Percentiles rank a stretch among this genome's conserved stretches.
These are phyloP conservation scores for Persicaria maculosa DNA, from an alignment of 148 eudicot species.

Conservation along the genomic window DNA sequence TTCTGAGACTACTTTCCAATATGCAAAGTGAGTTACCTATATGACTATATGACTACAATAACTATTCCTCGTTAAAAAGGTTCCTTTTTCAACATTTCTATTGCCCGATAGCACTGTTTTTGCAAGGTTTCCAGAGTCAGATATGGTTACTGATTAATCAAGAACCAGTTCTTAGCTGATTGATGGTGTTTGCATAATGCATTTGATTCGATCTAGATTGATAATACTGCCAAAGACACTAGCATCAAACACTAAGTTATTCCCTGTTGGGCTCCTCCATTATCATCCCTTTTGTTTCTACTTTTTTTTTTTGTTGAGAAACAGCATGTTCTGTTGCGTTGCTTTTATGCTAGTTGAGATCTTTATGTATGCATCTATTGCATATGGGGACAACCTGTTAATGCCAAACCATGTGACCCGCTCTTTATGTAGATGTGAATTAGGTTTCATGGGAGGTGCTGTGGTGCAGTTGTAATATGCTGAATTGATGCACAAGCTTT, in stretches of 20 bases:
- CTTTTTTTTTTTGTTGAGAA: neutral
- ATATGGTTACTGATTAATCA: neutral
- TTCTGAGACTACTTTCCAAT: conserved; percentile 12
- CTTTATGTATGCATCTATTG: neutral
- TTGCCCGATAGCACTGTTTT: neutral
- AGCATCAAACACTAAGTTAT: neutral
- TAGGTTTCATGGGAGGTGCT: neutral
- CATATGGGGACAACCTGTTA: conserved; percentile 10
- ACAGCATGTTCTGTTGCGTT: neutral
- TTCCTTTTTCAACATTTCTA: neutral
- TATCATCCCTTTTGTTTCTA: neutral
- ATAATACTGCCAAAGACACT: neutral
- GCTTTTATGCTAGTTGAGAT: neutral
- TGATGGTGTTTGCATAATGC: neutral
- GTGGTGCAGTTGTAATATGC: neutral
- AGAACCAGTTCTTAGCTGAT: neutral
- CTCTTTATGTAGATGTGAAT: neutral
- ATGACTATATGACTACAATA: conserved; percentile 4
- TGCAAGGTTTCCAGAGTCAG: neutral
- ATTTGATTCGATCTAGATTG: neutral
- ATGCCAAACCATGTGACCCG: neutral
- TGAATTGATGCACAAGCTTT: neutral
- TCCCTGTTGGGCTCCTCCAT: conserved; percentile 2
- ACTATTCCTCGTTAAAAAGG: neutral
- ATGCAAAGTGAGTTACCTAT: conserved; percentile 7